Evolutionary conservation across 2,329 filamentous ascomycete genomes (phyloP).

Genomic region (Didymella glomerata): DNA sequence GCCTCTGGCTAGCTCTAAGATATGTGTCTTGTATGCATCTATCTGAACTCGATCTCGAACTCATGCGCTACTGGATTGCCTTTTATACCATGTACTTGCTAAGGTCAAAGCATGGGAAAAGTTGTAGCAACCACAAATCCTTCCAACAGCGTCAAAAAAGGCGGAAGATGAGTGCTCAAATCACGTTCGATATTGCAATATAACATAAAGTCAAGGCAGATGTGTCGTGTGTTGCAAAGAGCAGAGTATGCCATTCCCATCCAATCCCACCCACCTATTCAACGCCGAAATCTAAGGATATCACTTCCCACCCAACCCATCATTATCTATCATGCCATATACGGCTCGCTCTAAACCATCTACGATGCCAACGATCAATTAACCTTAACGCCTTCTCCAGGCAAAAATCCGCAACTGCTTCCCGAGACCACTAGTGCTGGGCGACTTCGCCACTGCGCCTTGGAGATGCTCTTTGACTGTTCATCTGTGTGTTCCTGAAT

Average conservation of each 20-base stretch:
- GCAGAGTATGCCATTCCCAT: slow-evolving; percentile 4
- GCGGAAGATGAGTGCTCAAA: too few relatives aligned
- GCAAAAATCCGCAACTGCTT: not conserved
- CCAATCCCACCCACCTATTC: not conserved
- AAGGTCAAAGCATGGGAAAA: not conserved
- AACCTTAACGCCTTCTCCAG: not conserved
- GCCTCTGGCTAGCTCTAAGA: too few relatives aligned
- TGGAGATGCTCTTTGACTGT: slow-evolving; percentile 39
- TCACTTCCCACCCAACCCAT: not conserved
- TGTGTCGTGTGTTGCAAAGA: not conserved
- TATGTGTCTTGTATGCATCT: too few relatives aligned
- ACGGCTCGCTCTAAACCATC: not conserved
- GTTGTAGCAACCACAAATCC: not conserved
- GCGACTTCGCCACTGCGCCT: slow-evolving; percentile 35
- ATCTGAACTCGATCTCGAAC: too few relatives aligned
- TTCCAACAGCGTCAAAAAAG: not conserved
- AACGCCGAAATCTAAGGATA: slow-evolving; percentile 8
- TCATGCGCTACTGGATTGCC: too few relatives aligned
- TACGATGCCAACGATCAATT: not conserved
- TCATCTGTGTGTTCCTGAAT: slow-evolving; percentile 48
- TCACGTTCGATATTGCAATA: not conserved
- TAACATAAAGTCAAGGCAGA: not conserved
- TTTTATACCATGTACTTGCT: too few relatives aligned
- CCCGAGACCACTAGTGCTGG: not conserved
- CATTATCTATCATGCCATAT: not conserved